Percentiles rank a stretch among this genome's conserved stretches.
phyloP scores from a whole-genome alignment of 2,329 filamentous ascomycete genomes.

The Allantophomopsis lycopodina region DNA sequence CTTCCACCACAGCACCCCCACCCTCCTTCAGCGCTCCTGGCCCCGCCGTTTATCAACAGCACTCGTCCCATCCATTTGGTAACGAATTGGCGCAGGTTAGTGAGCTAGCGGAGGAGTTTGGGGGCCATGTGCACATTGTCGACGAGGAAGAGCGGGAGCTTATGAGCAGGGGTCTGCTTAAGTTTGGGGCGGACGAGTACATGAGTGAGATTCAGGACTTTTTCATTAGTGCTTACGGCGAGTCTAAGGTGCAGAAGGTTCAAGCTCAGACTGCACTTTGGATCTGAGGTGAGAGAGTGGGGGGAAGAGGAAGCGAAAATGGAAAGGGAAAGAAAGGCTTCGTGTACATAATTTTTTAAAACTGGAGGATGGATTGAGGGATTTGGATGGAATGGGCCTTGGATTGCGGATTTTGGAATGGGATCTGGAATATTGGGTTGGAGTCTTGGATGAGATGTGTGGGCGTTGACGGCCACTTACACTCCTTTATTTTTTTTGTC shows the following conservation, averaged over 20 bases:
- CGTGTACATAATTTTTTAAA: background rate
- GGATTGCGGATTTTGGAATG: background rate
- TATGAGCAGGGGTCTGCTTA: slow-evolving; percentile 52
- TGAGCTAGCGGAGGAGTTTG: slow-evolving; percentile 84
- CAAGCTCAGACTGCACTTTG: slow-evolving; percentile 4
- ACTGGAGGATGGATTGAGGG: background rate
- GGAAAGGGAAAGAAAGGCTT: too few relatives aligned
- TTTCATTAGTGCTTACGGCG: slow-evolving; percentile 13
- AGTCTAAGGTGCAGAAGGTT: too few relatives aligned
- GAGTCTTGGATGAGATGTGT: slow-evolving; percentile 1
- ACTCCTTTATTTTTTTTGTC: slow-evolving; percentile 2
- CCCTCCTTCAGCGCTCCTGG: too few relatives aligned
- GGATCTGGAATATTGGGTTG: slow-evolving; percentile 1
- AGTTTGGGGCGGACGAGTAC: slow-evolving; percentile 73
- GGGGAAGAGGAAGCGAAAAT: background rate
- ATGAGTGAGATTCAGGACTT: slow-evolving; percentile 64
- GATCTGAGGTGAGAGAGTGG: slow-evolving; percentile 15
- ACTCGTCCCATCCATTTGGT: slow-evolving; percentile 58
- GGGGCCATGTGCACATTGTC: slow-evolving; percentile 40
- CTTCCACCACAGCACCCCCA: too few relatives aligned
- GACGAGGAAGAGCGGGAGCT: slow-evolving; percentile 67
- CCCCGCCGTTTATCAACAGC: too few relatives aligned
- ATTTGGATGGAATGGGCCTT: slow-evolving; percentile 1
- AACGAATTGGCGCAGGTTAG: slow-evolving; percentile 84
- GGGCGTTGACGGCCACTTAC: too few relatives aligned